These are phyloP conservation scores for Yamadazyma mexicana DNA, from an alignment of 1,139 yeast species.

Conservation along the genomic window DNA sequence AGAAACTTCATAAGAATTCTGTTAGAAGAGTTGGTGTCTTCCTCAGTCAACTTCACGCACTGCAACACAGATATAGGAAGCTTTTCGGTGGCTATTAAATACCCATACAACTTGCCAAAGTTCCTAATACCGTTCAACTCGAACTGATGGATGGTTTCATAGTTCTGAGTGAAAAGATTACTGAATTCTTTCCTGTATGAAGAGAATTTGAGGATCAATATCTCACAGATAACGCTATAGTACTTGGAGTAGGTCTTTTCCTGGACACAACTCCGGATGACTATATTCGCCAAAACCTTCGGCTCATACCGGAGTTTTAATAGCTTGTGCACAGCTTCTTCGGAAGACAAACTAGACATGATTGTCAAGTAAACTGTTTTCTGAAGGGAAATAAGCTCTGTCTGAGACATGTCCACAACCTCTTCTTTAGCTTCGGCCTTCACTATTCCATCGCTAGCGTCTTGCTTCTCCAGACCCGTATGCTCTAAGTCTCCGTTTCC, in stretches of 20 bases:
- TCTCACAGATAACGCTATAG: slow-evolving; percentile 77
- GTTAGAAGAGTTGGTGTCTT: slow-evolving; percentile 73
- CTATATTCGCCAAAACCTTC: slow-evolving; percentile 63
- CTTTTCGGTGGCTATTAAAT: slow-evolving; percentile 69
- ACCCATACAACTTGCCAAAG: slow-evolving; percentile 86
- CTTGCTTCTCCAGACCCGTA: slow-evolving; percentile 13
- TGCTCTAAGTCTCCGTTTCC: slow-evolving; percentile 21
- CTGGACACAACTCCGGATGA: slow-evolving; percentile 81
- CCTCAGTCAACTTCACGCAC: slow-evolving; percentile 62
- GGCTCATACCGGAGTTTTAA: slow-evolving; percentile 44
- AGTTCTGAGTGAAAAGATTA: slow-evolving; percentile 55
- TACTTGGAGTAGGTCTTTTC: slow-evolving; percentile 86
- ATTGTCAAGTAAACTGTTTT: slow-evolving; percentile 77
- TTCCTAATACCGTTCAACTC: slow-evolving; percentile 77
- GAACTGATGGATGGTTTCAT: slow-evolving; percentile 58
- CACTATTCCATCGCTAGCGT: slow-evolving; percentile 16
- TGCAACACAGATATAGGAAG: slow-evolving; percentile 57
- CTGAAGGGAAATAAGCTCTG: slow-evolving; percentile 61
- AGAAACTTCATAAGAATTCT: slow-evolving; percentile 81
- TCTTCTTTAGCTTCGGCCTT: too few relatives aligned
- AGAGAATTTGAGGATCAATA: slow-evolving; percentile 42
- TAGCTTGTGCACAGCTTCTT: slow-evolving; percentile 90
- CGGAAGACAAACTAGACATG: slow-evolving; percentile 92
- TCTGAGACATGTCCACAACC: slow-evolving; percentile 65
- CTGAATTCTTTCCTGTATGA: slow-evolving; percentile 61